phyloP scores from a whole-genome alignment of 164 flowering plant genomes.

The grape (Vitis vinifera) region ASM3070453v1 NC_081816.1:7388501-7389000 shows the following conservation, averaged over 20 bases:
- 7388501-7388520: conserved; percentile 37
- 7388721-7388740: conserved; percentile 32
- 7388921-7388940: too few relatives aligned
- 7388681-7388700: conserved; percentile 29
- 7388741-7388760: conserved; percentile 45
- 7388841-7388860: conserved; percentile 37
- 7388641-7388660: conserved; percentile 23
- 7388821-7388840: conserved; percentile 62
- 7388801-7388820: conserved; percentile 50
- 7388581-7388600: conserved; percentile 24
- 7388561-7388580: conserved; percentile 22
- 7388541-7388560: conserved; percentile 34
- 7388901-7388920: background rate
- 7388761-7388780: conserved; percentile 34
- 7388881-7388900: background rate
- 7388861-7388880: background rate
- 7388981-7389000: too few relatives aligned
- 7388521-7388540: conserved; percentile 29
- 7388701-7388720: conserved; percentile 55
- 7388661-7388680: conserved; percentile 23
- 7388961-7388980: too few relatives aligned
- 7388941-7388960: too few relatives aligned
- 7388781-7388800: conserved; percentile 49
- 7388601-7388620: conserved; percentile 19
- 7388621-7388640: conserved; percentile 22